phyloP scores from a whole-genome alignment of 768 basidiomycete genomes.

The Collybia nuda region DNA sequence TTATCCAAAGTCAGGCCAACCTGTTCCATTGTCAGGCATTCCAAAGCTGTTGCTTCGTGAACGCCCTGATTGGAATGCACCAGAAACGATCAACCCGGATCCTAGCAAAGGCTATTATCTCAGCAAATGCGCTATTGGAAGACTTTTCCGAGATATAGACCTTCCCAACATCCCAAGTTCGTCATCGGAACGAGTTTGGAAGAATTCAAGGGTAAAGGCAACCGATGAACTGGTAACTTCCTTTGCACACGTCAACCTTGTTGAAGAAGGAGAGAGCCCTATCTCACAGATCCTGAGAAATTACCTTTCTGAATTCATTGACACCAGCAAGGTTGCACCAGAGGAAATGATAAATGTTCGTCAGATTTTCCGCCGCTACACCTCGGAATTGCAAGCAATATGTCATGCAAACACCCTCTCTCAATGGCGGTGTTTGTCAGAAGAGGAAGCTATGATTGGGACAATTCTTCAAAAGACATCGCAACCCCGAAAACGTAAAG shows the following conservation, averaged over 20 bases:
- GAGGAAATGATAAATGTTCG: conserved; percentile 27
- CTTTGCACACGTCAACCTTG: conserved; percentile 12
- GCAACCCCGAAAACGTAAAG: conserved; percentile 51
- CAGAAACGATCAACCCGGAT: conserved; percentile 46
- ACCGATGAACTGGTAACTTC: conserved; percentile 18
- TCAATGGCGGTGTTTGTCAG: too few species aligned
- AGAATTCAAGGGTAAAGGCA: conserved; percentile 7
- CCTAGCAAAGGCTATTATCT: conserved; percentile 41
- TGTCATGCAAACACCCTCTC: conserved; percentile 44
- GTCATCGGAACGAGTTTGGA: conserved; percentile 8
- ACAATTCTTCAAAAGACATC: conserved; percentile 66
- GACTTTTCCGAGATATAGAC: conserved; percentile 60
- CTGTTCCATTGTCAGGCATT: conserved; percentile 37
- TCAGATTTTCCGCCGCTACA: conserved; percentile 40
- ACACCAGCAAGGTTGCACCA: conserved; percentile 16
- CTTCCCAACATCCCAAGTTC: conserved; percentile 32
- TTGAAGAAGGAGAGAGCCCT: conserved; percentile 16
- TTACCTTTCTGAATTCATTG: conserved; percentile 25
- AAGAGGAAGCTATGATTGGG: conserved; percentile 63
- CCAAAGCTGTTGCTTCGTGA: conserved; percentile 37
- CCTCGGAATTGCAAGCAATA: conserved; percentile 44
- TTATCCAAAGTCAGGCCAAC: conserved; percentile 58
- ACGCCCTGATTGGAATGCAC: conserved; percentile 68
- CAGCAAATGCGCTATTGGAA: conserved; percentile 57
- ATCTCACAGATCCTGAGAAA: conserved; percentile 25